Base-by-base conservation (phyloP, 768 basidiomycete genomes). In the Mrakia blollopis region DNA sequence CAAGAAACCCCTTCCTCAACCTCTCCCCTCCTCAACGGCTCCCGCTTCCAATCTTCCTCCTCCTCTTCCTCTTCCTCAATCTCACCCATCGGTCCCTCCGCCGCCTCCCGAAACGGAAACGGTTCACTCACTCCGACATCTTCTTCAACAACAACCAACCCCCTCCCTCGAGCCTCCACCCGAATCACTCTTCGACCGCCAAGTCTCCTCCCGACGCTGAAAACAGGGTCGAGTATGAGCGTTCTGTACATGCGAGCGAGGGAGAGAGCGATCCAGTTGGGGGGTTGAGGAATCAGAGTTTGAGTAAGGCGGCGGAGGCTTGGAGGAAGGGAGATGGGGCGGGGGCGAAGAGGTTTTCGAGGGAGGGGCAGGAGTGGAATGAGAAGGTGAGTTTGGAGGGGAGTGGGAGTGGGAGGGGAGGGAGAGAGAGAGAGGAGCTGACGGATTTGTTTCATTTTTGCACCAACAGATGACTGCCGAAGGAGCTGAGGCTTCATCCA, bases 261-360 rank as follows among this genome's bases (percentile, higher is more conserved):
- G 25, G 87, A 90, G 47, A 89, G 91, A 47, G 94, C 93, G 35
- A 87, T 98, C 76, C 92, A 97, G 81, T 89, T 98, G 32, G 97
- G 96, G 70, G 92, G 2, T 93, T 93, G 44, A 87, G 97, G 52
- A 98, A 98, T 80, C 93, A 93, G 23, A 97, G 93, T 83, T 87
- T 99, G 37, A 93, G 93, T 1, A 89, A 94, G 62, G 97, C 97
- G 18, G 96, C 97, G 3, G 94, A 97, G 81, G 94, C 95, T 4
- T 99, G 94, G 92, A 87, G 93, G 74, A 88, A 93, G 2, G 95
- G 96, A 0, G 97, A 99, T 80, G 96, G 96, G 3, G 94, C 95
- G 0, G 91, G 92, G 0, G 97, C 97, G 52, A 97, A 98, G 84
- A 87, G 93, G 67, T 98, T 96, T 85, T 92, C 91, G 79, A 86